Percentiles rank a stretch among this genome's conserved stretches.
Evolutionary conservation across 257 asterid genomes (phyloP).

Genomic region (Orobanche coerulescens): DNA sequence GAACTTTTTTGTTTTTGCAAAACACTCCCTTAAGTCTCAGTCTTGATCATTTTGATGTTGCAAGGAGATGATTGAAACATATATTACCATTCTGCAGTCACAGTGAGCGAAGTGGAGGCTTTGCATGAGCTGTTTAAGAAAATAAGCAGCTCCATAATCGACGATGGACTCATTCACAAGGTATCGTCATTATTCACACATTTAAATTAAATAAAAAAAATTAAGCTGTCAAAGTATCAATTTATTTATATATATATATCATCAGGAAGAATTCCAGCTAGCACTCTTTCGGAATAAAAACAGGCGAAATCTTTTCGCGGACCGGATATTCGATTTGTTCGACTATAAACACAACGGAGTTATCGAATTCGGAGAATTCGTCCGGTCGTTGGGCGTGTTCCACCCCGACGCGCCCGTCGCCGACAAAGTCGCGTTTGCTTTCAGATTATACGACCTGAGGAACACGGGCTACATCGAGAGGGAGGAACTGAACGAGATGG

Average conservation of each 20-base stretch:
- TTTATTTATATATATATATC: too few relatives aligned
- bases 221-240: too few relatives aligned
- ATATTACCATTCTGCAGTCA: conserved; percentile 42
- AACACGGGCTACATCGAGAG: conserved; percentile 71
- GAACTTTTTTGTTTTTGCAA: too few relatives aligned
- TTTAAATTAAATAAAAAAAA: too few relatives aligned
- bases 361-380: conserved; percentile 86
- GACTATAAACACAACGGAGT: conserved; percentile 74
- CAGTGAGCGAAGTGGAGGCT: conserved; percentile 88
- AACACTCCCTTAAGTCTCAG: not conserved
- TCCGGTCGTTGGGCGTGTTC: conserved; percentile 68
- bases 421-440: conserved; percentile 66
- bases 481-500: conserved; percentile 92
- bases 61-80: not conserved
- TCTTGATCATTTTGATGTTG: not conserved
- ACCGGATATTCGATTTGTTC: conserved; percentile 72
- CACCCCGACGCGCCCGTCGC: conserved; percentile 66
- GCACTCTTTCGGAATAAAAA: conserved; percentile 75
- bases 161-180: conserved; percentile 93
- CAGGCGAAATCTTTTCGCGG: conserved; percentile 69
- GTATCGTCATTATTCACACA: conserved; percentile 29
- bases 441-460: conserved; percentile 70
- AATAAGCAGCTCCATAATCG: conserved; percentile 67
- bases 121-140: conserved; percentile 66
- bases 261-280: conserved; percentile 89